phyloP scores from a whole-genome alignment of 2,329 filamentous ascomycete species.

The Penicillium paneum region DNA sequence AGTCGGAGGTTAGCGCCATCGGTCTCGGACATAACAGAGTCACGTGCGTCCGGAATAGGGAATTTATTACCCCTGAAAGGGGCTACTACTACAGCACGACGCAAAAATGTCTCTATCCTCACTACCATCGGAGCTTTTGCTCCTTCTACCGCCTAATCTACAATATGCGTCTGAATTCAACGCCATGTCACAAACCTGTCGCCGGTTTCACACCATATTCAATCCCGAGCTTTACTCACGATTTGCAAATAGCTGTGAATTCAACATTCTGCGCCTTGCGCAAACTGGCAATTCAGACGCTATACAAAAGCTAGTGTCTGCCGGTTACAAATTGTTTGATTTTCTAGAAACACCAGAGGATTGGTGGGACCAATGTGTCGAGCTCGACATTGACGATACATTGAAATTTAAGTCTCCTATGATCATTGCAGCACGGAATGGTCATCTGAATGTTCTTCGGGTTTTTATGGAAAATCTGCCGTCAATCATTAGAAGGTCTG shows the following conservation, averaged over 20 bases:
- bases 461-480: background rate
- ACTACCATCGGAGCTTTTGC: background rate
- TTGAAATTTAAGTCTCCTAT: background rate
- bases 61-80: background rate
- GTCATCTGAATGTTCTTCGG: background rate
- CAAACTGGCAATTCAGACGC: background rate
- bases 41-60: background rate
- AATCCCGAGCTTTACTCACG: background rate
- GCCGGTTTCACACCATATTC: background rate
- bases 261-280: background rate
- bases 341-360: background rate
- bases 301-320: background rate
- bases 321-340: background rate
- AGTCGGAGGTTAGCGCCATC: slow-evolving; percentile 1
- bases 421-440: background rate
- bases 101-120: background rate
- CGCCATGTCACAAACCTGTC: background rate
- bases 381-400: background rate
- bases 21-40: background rate
- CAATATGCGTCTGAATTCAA: background rate
- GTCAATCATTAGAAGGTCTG: background rate
- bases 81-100: background rate
- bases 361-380: background rate
- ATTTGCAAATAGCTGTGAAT: background rate
- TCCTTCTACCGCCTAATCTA: background rate